Percentiles rank a stretch among this genome's conserved stretches.
These are phyloP conservation scores for Citrullus mucosospermus DNA, from an alignment of 306 rosid species.

Conservation along the genomic window DNA sequence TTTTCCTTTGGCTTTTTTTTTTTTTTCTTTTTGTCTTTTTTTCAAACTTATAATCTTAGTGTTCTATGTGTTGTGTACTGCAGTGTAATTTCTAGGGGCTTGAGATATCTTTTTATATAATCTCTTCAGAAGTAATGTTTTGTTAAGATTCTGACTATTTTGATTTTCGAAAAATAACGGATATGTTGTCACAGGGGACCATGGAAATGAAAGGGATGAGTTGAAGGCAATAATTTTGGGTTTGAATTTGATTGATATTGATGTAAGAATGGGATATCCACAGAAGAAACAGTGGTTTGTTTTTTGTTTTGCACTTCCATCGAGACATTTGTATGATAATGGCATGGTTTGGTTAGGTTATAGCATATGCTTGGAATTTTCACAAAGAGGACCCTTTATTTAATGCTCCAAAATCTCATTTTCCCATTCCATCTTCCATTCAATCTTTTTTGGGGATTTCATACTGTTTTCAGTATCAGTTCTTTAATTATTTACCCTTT, in stretches of 20 bases:
- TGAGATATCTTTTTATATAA: neutral
- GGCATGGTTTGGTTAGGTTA: neutral
- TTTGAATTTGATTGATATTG: neutral
- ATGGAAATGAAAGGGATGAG: neutral
- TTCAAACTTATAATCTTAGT: neutral
- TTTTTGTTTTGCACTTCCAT: neutral
- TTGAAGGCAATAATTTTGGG: neutral
- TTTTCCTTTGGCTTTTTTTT: neutral
- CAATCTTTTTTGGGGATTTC: neutral
- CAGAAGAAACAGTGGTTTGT: neutral
- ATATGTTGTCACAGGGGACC: too few relatives aligned
- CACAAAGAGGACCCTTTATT: neutral
- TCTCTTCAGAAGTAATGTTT: too few relatives aligned
- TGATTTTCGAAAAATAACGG: neutral
- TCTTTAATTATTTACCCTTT: too few relatives aligned
- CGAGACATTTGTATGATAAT: neutral
- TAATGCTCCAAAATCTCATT: neutral
- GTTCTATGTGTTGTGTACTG: neutral
- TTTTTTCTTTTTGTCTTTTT: neutral
- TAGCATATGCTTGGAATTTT: neutral
- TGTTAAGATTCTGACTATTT: neutral
- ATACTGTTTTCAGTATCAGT: too few relatives aligned
- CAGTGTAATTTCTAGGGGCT: neutral
- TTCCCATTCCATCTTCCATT: neutral
- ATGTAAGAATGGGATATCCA: neutral